Percentiles rank a stretch among this genome's conserved stretches.
Evolutionary conservation across 1,139 yeast species (phyloP).

Genomic region (Kodamaea suecica): DNA sequence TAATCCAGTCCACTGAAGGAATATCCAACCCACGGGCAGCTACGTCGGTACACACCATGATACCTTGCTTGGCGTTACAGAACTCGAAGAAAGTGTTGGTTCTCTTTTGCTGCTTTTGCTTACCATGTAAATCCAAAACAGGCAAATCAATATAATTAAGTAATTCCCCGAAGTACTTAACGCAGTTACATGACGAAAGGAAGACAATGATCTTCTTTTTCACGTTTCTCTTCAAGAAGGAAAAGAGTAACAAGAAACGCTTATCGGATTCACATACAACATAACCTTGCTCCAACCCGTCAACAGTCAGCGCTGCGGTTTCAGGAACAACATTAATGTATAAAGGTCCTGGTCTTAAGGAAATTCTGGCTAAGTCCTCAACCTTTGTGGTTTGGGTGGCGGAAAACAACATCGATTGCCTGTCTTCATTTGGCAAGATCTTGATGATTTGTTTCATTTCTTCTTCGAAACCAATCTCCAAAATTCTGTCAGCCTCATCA

Average conservation of each 20-base stretch:
- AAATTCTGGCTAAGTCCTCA: conserved; percentile 95
- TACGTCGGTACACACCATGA: conserved; percentile 29
- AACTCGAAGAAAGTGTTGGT: conserved; percentile 97
- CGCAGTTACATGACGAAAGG: conserved; percentile 94
- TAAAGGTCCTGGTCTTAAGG: conserved; percentile 91
- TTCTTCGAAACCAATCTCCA: conserved; percentile 97
- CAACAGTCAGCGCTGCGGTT: conserved; percentile 83
- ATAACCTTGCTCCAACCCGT: conserved; percentile 96
- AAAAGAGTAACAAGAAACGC: conserved; percentile 82
- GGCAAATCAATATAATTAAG: conserved; percentile 94
- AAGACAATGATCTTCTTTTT: conserved; percentile 93
- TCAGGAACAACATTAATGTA: conserved; percentile 92
- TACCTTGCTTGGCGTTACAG: conserved; percentile 81
- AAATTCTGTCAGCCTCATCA: conserved; percentile 95
- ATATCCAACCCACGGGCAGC: conserved; percentile 32
- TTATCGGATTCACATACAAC: conserved; percentile 97
- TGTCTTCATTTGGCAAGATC: conserved; percentile 86
- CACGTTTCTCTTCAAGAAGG: conserved; percentile 85
- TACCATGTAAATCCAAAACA: conserved; percentile 93
- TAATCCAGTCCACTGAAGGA: conserved; percentile 30
- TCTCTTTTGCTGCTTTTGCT: conserved; percentile 97
- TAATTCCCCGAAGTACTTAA: conserved; percentile 90
- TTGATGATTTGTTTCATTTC: conserved; percentile 97
- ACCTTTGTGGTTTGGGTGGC: conserved; percentile 99
- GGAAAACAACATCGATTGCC: conserved; percentile 96